Conservation (phyloP, 805 yeast genomes). For the Teunomyces aglyptinius region DNA sequence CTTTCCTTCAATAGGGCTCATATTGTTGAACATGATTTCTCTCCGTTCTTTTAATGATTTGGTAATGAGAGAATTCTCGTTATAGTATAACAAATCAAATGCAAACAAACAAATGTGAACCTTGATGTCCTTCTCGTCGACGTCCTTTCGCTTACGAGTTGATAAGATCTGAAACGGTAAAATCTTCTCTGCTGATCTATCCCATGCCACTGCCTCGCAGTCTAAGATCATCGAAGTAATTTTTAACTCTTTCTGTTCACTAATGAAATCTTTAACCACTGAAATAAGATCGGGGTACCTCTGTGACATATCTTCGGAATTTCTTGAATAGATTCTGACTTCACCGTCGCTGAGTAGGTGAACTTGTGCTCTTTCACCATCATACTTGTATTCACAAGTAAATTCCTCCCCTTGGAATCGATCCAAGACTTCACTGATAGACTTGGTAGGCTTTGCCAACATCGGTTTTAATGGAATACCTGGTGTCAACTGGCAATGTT, state of each 20-base stretch:
- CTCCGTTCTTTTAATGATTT: conserved; percentile 72
- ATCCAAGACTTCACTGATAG: conserved; percentile 88
- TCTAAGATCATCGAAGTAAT: conserved; percentile 65
- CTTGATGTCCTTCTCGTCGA: conserved; percentile 79
- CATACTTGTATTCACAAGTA: conserved; percentile 96
- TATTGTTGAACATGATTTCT: conserved; percentile 50
- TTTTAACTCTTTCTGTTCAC: conserved; percentile 18
- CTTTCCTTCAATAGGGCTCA: conserved; percentile 67
- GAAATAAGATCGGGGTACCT: conserved; percentile 87
- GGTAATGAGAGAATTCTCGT: conserved; percentile 69
- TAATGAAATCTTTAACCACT: conserved; percentile 59
- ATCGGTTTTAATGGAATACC: conserved; percentile 96
- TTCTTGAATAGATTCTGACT: conserved; percentile 82
- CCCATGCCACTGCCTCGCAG: conserved; percentile 99
- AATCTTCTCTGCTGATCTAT: conserved; percentile 69
- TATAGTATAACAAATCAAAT: conserved; percentile 77
- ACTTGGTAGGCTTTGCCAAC: conserved; percentile 97
- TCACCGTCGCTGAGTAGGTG: conserved; percentile 67
- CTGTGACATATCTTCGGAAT: conserved; percentile 95
- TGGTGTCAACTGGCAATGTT: conserved; percentile 74
- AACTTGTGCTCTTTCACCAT: conserved; percentile 96
- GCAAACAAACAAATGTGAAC: conserved; percentile 92
- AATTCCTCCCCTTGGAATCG: conserved; percentile 80
- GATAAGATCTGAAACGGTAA: conserved; percentile 91
- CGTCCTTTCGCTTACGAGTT: conserved; percentile 93